Conservation (phyloP, 306 rosid species). For the Ceratonia siliqua region DNA sequence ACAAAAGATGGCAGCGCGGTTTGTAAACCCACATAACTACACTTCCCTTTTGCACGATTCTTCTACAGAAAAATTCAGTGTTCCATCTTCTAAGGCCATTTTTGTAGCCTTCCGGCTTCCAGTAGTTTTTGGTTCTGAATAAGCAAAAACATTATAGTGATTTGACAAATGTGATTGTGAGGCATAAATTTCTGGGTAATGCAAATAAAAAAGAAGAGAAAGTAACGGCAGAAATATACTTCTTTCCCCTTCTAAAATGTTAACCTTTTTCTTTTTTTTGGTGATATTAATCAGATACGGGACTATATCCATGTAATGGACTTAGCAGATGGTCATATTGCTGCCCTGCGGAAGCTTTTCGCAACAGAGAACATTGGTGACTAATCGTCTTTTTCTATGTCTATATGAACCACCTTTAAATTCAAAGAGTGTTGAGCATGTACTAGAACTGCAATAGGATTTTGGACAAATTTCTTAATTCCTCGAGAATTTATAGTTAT, state of each 20-base stretch:
- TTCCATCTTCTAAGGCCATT: background rate
- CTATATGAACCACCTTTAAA: background rate
- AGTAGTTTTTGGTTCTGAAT: too few species aligned
- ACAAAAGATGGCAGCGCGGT: conserved; percentile 80
- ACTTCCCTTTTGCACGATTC: background rate
- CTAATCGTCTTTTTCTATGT: background rate
- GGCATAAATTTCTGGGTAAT: background rate
- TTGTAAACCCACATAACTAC: conserved; percentile 19
- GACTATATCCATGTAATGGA: conserved; percentile 93
- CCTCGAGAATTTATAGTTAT: background rate
- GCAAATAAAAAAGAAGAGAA: background rate
- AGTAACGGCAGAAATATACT: background rate
- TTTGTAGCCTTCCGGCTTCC: background rate
- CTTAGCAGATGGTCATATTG: conserved; percentile 85
- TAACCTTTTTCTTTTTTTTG: background rate
- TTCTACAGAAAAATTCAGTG: background rate
- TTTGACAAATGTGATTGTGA: background rate
- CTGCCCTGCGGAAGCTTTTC: conserved; percentile 78
- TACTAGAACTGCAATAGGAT: background rate
- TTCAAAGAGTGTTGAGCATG: background rate
- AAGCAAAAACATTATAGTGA: background rate
- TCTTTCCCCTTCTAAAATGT: background rate
- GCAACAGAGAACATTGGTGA: conserved; percentile 56
- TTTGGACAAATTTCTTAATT: background rate
- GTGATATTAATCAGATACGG: conserved; percentile 53